A percentile compares a stretch with the other conserved stretches of the same genome.
Conservation (phyloP, 306 rosid species). For the Cercis canadensis region DNA sequence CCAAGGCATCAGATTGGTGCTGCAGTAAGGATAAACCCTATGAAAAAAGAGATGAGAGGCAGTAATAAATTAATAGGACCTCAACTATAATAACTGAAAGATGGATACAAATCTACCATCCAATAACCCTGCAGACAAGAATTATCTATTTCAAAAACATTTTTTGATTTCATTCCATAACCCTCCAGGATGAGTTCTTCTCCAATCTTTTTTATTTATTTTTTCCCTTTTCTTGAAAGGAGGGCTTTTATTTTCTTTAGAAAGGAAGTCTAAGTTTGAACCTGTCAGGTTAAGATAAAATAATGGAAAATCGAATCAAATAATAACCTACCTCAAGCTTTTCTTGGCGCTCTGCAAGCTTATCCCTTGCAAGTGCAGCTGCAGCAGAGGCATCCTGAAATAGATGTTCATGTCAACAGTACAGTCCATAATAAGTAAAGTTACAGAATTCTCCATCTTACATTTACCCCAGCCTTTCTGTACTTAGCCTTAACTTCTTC, state of each 20-base stretch:
- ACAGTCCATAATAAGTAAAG: conserved; percentile 30
- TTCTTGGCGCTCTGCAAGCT: conserved; percentile 74
- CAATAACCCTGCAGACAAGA: neutral
- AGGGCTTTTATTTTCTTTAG: too few species aligned
- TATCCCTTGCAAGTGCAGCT: conserved; percentile 80
- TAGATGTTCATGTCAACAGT: conserved; percentile 35
- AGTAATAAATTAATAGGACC: conserved; percentile 4
- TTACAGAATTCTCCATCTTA: conserved; percentile 30
- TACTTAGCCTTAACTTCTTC: conserved; percentile 93
- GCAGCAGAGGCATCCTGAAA: conserved; percentile 78
- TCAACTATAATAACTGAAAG: conserved; percentile 22
- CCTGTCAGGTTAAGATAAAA: too few species aligned
- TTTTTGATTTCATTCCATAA: neutral
- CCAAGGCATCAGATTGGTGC: neutral
- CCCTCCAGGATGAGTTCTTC: neutral
- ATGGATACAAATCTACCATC: conserved; percentile 29
- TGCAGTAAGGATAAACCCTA: neutral
- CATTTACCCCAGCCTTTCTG: conserved; percentile 62
- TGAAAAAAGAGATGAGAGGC: neutral
- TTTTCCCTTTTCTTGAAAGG: too few species aligned
- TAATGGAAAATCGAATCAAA: conserved; percentile 16
- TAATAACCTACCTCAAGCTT: conserved; percentile 72
- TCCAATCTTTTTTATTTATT: too few species aligned
- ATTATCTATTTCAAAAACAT: conserved; percentile 3
- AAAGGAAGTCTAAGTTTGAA: too few species aligned